phyloP scores from a whole-genome alignment of 2,329 filamentous ascomycete species.

The Diaporthe batatas region DNA sequence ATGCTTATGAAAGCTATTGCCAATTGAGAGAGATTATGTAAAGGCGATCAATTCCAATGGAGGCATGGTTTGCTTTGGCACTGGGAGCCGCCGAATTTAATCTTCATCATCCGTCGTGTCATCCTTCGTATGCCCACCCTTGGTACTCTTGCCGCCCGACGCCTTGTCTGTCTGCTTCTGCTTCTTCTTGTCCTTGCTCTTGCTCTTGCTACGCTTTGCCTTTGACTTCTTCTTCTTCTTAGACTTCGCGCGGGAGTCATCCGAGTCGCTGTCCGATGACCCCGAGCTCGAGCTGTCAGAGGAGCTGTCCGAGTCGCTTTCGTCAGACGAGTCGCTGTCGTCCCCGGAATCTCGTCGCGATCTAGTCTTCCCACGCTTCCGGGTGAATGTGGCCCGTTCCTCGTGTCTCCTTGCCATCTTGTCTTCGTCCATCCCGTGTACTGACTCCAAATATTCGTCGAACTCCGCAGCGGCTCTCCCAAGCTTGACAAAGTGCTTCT shows the following conservation, averaged over 20 bases:
- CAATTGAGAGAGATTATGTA: neutral
- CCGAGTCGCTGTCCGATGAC: neutral
- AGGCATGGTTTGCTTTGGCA: no score
- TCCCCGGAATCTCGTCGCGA: neutral
- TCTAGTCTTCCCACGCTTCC: neutral
- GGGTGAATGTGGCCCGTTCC: neutral
- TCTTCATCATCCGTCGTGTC: neutral
- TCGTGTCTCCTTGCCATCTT: neutral
- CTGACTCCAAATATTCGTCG: neutral
- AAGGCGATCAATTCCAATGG: no score
- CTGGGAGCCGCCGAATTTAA: neutral
- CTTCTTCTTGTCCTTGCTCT: constrained; percentile 2
- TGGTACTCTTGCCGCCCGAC: neutral
- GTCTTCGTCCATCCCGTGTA: neutral
- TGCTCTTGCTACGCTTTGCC: neutral
- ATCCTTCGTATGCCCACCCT: neutral
- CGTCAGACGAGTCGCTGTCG: neutral
- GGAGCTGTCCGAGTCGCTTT: neutral
- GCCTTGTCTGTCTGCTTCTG: constrained; percentile 4
- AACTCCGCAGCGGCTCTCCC: neutral
- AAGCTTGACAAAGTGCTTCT: constrained; percentile 9
- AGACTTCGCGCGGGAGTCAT: neutral
- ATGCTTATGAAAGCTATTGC: constrained; percentile 26
- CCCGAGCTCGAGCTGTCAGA: neutral
- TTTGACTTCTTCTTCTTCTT: constrained; percentile 3